A percentile compares a stretch with the other conserved stretches of the same genome.
Conservation (phyloP, 129 eudicot genomes). For the Scalesia atractyloides region DNA sequence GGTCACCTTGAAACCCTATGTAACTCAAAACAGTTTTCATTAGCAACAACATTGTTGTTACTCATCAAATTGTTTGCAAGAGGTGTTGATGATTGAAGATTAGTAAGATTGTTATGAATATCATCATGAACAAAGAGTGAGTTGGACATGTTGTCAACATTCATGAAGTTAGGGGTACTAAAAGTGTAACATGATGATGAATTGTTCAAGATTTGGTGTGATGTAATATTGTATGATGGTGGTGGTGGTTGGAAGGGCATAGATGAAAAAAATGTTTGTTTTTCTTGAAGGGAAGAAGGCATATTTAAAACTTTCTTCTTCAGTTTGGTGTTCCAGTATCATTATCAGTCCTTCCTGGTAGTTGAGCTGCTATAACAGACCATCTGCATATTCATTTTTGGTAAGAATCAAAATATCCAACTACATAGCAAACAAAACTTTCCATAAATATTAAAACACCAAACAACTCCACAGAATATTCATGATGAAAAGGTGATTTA, state of each 20-base stretch:
- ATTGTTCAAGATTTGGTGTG: conserved; percentile 24
- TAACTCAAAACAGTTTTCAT: conserved; percentile 19
- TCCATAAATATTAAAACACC: conserved; percentile 15
- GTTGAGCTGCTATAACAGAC: conserved; percentile 72
- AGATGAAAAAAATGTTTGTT: conserved; percentile 31
- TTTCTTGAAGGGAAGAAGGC: conserved; percentile 23
- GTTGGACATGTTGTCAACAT: conserved; percentile 22
- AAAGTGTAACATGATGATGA: conserved; percentile 25
- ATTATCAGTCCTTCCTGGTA: conserved; percentile 87
- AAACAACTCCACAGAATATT: not conserved
- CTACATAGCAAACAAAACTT: not conserved
- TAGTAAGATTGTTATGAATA: conserved; percentile 3
- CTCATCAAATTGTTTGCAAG: conserved; percentile 21
- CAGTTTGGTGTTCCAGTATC: conserved; percentile 81
- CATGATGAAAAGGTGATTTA: not conserved
- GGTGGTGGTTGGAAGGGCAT: conserved; percentile 31
- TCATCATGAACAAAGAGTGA: conserved; percentile 19
- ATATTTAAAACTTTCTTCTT: conserved; percentile 56
- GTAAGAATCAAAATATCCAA: not conserved
- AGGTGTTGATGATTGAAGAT: conserved; percentile 24
- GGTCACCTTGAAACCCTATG: conserved; percentile 36
- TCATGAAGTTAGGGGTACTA: conserved; percentile 32
- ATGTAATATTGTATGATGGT: conserved; percentile 17
- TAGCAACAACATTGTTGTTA: conserved; percentile 12
- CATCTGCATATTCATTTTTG: conserved; percentile 50